A percentile compares a stretch with the other conserved stretches of the same genome.
These are phyloP conservation scores for Rhizopus arrhizus DNA, from an alignment of 371 early-diverging fungal species.

Conservation along the genomic window DNA sequence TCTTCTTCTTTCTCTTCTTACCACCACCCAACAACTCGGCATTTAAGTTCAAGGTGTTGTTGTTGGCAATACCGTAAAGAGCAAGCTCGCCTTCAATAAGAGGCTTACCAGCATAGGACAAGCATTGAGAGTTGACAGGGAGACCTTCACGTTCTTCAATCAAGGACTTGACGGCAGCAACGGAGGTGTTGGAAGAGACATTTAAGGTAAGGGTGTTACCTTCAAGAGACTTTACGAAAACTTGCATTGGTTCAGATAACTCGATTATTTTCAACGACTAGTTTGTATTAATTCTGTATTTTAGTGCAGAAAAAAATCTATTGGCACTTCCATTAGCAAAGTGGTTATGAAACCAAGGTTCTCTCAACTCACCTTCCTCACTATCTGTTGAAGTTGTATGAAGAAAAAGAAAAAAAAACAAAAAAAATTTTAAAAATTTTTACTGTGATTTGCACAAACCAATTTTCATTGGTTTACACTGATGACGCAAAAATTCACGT, in stretches of 20 bases:
- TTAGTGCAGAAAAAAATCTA: conserved; percentile 37
- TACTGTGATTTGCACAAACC: background rate
- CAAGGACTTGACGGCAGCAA: conserved; percentile 85
- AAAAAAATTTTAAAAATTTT: conserved; percentile 1
- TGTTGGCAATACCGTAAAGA: conserved; percentile 83
- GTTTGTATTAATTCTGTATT: conserved; percentile 3
- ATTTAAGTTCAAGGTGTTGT: conserved; percentile 85
- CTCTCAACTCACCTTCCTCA: conserved; percentile 33
- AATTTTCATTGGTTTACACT: background rate
- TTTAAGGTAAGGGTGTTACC: conserved; percentile 87
- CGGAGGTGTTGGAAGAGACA: conserved; percentile 73
- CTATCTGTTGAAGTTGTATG: conserved; percentile 34
- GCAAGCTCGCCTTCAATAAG: conserved; percentile 79
- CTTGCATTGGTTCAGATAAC: conserved; percentile 71
- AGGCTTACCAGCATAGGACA: conserved; percentile 93
- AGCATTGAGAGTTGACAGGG: conserved; percentile 89
- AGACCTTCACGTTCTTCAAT: conserved; percentile 93
- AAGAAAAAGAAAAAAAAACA: conserved; percentile 1
- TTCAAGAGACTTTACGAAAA: conserved; percentile 85
- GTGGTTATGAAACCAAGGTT: background rate
- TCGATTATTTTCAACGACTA: conserved; percentile 39
- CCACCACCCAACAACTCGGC: conserved; percentile 80
- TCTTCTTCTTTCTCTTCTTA: conserved; percentile 98
- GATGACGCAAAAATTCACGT: conserved; percentile 1
- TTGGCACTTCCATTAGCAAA: background rate